phyloP scores from a whole-genome alignment of 1,139 yeast species.

The Zygoascus hellenicus region DNA sequence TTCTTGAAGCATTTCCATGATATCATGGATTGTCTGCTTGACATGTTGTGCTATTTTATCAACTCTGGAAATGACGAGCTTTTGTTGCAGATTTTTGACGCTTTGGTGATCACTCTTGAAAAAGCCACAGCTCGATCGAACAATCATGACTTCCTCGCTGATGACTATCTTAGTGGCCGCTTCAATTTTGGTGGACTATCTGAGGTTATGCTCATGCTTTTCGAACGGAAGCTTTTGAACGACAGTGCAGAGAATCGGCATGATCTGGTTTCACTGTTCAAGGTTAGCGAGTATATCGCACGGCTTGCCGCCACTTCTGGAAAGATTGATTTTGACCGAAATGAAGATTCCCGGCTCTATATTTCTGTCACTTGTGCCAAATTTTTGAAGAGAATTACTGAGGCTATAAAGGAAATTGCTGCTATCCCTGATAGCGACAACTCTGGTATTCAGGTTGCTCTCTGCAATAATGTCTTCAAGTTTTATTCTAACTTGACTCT shows the following conservation, averaged over 20 bases:
- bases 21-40: constrained; percentile 40
- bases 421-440: constrained; percentile 20
- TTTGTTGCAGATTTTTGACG: constrained; percentile 26
- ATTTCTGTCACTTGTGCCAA: constrained; percentile 19
- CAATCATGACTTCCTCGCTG: constrained; percentile 25
- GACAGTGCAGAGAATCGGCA: constrained; percentile 19
- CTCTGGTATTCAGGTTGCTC: constrained; percentile 22
- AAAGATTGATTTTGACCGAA: constrained; percentile 25
- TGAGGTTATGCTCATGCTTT: constrained; percentile 21
- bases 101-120: constrained; percentile 28
- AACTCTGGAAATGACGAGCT: constrained; percentile 23
- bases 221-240: constrained; percentile 19
- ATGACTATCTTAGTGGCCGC: constrained; percentile 25
- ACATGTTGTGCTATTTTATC: constrained; percentile 27
- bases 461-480: constrained; percentile 21
- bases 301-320: constrained; percentile 29
- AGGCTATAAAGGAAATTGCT: constrained; percentile 21
- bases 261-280: constrained; percentile 18
- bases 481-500: constrained; percentile 23
- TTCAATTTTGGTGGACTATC: constrained; percentile 28
- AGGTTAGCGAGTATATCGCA: constrained; percentile 26
- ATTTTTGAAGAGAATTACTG: constrained; percentile 23
- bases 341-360: constrained; percentile 21
- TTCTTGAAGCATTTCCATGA: constrained; percentile 29
- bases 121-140: constrained; percentile 25